A percentile compares a stretch with the other conserved stretches of the same genome.
These are phyloP conservation scores for Diplosphaera chodatii DNA, from an alignment of 139 green algal genomes.

Conservation along the genomic window DNA sequence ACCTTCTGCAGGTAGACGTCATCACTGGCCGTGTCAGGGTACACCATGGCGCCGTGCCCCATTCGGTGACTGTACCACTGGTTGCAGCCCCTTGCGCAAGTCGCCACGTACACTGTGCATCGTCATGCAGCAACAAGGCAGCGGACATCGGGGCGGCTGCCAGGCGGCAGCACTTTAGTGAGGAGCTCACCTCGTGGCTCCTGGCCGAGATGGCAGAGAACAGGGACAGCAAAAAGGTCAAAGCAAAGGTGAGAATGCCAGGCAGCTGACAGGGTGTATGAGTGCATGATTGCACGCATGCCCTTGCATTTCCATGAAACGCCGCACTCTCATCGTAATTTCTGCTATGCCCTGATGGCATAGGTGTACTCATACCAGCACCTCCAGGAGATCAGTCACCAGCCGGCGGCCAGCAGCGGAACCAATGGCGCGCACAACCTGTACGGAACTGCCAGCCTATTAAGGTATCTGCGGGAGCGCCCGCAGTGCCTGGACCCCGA, in stretches of 20 bases:
- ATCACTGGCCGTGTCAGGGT: no score
- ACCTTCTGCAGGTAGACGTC: background rate
- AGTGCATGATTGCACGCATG: no score
- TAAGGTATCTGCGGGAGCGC: background rate
- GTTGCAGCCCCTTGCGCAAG: no score
- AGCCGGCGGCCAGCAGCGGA: background rate
- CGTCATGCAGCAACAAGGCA: background rate
- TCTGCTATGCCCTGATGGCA: no score
- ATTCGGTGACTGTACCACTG: no score
- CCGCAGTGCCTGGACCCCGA: background rate
- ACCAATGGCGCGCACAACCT: background rate
- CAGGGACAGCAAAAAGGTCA: slow-evolving; percentile 34
- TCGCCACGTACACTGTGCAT: no score
- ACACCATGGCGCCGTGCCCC: no score
- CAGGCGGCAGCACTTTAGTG: slow-evolving; percentile 36
- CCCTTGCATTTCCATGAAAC: no score
- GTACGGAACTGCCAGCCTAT: background rate
- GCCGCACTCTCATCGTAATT: no score
- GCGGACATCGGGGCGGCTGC: slow-evolving; percentile 3
- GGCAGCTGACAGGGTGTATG: no score
- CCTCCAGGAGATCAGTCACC: background rate
- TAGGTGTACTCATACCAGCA: background rate
- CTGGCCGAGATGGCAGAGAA: slow-evolving; percentile 63
- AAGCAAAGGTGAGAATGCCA: slow-evolving; percentile 35
- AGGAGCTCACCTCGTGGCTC: slow-evolving; percentile 47